A percentile compares a stretch with the other conserved stretches of the same genome.
Evolutionary conservation across 306 rosid genomes (phyloP).

Genomic region (Vigna unguiculata): DNA sequence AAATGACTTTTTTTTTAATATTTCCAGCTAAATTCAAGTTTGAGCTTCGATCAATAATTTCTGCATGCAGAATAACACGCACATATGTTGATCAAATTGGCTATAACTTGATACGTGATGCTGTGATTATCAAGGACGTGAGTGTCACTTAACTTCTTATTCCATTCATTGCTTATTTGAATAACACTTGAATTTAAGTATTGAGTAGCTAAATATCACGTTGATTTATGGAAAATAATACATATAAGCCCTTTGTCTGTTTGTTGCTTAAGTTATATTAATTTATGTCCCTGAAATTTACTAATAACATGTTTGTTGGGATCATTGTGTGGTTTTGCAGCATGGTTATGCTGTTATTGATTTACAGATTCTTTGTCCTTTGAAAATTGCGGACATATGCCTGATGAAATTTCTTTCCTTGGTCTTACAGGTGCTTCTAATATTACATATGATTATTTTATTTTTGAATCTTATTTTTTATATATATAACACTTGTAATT

Average conservation of each 20-base stretch:
- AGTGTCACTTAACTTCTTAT: conserved; percentile 48
- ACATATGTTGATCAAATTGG: conserved; percentile 67
- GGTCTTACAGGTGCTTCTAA: conserved; percentile 74
- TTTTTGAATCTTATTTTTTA: neutral
- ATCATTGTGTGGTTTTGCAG: conserved; percentile 55
- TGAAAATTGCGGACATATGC: conserved; percentile 62
- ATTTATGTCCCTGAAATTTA: conserved; percentile 13
- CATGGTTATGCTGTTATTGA: conserved; percentile 84
- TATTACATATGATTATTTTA: conserved; percentile 28
- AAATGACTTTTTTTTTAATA: conserved; percentile 31
- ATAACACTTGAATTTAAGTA: conserved; percentile 23
- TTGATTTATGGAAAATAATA: conserved; percentile 27
- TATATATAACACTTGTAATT: conserved; percentile 25
- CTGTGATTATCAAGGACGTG: conserved; percentile 69
- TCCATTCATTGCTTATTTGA: conserved; percentile 19
- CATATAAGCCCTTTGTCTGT: neutral
- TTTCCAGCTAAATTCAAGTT: conserved; percentile 71
- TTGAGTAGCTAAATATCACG: conserved; percentile 5
- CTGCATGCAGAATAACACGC: conserved; percentile 76
- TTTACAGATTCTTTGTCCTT: conserved; percentile 66
- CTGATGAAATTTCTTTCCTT: conserved; percentile 70
- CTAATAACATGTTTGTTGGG: conserved; percentile 21
- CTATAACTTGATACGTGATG: conserved; percentile 52
- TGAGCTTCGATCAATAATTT: conserved; percentile 82
- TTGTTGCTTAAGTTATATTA: conserved; percentile 18